Evolutionary conservation across 139 green algal species (phyloP), one percentile per base, ranked within the genome.

Genomic region (Axilococcus clingmanii): DNA sequence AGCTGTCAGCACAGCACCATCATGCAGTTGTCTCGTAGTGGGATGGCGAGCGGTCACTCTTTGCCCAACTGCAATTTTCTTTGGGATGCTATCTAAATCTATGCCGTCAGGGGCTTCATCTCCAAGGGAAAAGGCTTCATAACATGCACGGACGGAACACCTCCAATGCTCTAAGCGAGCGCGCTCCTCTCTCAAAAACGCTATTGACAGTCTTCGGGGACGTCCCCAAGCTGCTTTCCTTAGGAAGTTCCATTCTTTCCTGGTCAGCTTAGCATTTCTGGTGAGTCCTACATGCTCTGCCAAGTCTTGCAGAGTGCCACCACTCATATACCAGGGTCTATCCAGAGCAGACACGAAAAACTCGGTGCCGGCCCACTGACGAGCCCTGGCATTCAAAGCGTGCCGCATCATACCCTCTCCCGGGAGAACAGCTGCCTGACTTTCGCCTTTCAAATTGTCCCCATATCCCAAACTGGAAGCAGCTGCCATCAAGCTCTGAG

Each of bases 11-110:
- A 96, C 66, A n/a, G 63, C 64, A 30, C 88, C 88, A 36, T 92
- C 83, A 38, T 86, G 68, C 37, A 94, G 59, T 57, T 82, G 70
- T 37, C 73, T 65, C 17, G 75, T 86, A 47, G 43, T 15, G 5
- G 86, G 86, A 76, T 96, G 88, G 3, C 76, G 66, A 7, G 88
- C 88, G n/a, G 71, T 71, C 19, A 96, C 88, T 1, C 66, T 55
- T 74, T 91, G 77, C 11, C 76, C 80, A 19, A 96, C 88, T 2
- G 47, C 40, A n/a, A 94, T 66, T 14, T 73, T 71, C 0, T 56
- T 65, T 1, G 85, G 78, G 38, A 91, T 44, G 14, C 75, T 69
- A 7, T 38, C 33, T 9, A 38, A 9, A 12, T 38, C 33, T n/a
- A n/a, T 9, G 12, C 12, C 12, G n/a, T n/a, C n/a, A n/a, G n/a